phyloP scores from a whole-genome alignment of 1,139 yeast species.

The Kodamaea anthophila region DNA sequence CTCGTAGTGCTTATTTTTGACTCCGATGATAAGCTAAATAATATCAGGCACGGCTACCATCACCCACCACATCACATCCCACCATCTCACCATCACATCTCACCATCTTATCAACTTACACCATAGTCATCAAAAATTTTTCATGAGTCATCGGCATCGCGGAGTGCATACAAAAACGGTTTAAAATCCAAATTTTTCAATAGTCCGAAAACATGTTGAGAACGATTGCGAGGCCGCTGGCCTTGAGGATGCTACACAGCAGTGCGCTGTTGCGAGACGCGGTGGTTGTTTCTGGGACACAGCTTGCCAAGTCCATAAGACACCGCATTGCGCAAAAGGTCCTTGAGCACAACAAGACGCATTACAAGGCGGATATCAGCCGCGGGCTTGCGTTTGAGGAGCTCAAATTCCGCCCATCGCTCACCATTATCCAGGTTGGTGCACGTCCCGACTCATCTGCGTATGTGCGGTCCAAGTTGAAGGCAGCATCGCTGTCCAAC shows the following conservation, averaged over 20 bases:
- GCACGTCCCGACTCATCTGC: constrained; percentile 71
- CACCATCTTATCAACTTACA: too few relatives aligned
- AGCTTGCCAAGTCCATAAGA: constrained; percentile 36
- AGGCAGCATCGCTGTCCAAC: constrained; percentile 66
- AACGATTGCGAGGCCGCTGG: constrained; percentile 4
- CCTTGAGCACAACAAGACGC: constrained; percentile 27
- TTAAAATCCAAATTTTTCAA: neutral
- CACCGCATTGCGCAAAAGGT: constrained; percentile 37
- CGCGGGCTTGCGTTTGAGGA: constrained; percentile 23
- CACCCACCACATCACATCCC: too few relatives aligned
- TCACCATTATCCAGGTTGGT: constrained; percentile 73
- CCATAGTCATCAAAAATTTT: too few relatives aligned
- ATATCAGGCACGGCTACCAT: too few relatives aligned
- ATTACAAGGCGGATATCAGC: constrained; percentile 13
- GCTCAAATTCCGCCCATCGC: constrained; percentile 50
- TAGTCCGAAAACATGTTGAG: constrained; percentile 4
- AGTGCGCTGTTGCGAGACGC: constrained; percentile 22
- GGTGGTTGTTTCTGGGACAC: constrained; percentile 40
- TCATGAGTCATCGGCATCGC: constrained; percentile 1
- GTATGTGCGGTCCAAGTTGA: constrained; percentile 67
- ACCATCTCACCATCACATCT: too few relatives aligned
- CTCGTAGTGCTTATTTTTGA: too few relatives aligned
- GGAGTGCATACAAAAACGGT: constrained; percentile 3
- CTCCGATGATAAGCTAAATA: too few relatives aligned
- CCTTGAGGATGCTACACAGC: constrained; percentile 7